Evolutionary conservation across 768 basidiomycete genomes (phyloP).

Genomic region (Gloeostereum incarnatum): DNA sequence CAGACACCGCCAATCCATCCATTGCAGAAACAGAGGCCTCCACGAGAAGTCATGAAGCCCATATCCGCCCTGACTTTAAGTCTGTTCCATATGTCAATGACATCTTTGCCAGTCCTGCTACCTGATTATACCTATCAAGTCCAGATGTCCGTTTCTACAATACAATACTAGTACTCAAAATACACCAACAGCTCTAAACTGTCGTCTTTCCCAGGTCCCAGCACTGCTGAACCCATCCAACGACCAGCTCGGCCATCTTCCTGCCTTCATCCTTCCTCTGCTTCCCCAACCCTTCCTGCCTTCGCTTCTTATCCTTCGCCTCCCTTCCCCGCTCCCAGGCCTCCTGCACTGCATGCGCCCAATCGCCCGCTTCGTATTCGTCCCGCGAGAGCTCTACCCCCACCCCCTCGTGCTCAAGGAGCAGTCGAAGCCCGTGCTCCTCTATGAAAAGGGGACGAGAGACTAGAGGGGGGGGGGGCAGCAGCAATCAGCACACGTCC

Average conservation of each 20-base stretch:
- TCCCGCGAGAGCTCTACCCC: constrained; percentile 60
- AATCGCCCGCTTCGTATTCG: constrained; percentile 64
- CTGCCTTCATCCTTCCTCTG: constrained; percentile 30
- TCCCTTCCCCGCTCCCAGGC: constrained; percentile 45
- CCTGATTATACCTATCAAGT: too few relatives aligned
- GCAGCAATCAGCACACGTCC: too few relatives aligned
- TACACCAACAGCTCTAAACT: neutral
- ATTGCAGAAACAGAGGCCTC: too few relatives aligned
- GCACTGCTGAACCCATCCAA: constrained; percentile 40
- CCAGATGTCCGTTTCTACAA: too few relatives aligned
- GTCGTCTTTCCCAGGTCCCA: constrained; percentile 10
- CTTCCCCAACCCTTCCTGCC: constrained; percentile 25
- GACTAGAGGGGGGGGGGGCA: too few relatives aligned
- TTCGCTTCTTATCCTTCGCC: constrained; percentile 38
- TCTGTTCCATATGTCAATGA: too few relatives aligned
- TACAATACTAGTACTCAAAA: too few relatives aligned
- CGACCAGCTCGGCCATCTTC: constrained; percentile 35
- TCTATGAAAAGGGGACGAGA: constrained; percentile 76
- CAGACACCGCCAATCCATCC: too few relatives aligned
- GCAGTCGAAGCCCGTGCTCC: constrained; percentile 63
- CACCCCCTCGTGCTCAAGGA: constrained; percentile 55
- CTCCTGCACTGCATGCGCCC: constrained; percentile 48
- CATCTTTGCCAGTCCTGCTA: too few relatives aligned
- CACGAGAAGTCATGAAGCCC: too few relatives aligned
- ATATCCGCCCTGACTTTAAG: too few relatives aligned